phyloP scores from a whole-genome alignment of 2,329 filamentous ascomycete species.

The Cladobotryum mycophilum region DNA sequence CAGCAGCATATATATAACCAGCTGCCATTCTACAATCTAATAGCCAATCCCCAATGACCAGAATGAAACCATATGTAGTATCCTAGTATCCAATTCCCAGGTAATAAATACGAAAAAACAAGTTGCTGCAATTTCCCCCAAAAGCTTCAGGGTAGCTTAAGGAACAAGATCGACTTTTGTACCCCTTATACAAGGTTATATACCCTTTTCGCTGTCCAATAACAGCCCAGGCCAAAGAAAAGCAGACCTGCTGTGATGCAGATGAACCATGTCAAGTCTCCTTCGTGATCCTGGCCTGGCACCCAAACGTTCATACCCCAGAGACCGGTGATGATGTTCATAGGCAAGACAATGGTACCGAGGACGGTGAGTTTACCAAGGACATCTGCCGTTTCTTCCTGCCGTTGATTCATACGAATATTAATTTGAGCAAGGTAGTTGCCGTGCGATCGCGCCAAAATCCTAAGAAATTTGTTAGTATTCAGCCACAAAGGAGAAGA shows the following conservation, averaged over 20 bases:
- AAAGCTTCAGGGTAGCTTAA: too few species aligned
- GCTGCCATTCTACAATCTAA: too few species aligned
- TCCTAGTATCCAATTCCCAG: too few species aligned
- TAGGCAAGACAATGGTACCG: conserved; percentile 92
- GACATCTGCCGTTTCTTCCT: conserved; percentile 92
- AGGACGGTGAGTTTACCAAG: conserved; percentile 91
- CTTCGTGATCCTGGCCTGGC: conserved; percentile 79
- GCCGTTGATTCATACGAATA: conserved; percentile 96
- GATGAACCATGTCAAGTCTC: conserved; percentile 68
- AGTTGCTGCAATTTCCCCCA: too few species aligned
- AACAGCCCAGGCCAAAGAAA: conserved; percentile 74
- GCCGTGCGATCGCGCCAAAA: conserved; percentile 82
- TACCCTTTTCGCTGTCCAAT: conserved; percentile 73
- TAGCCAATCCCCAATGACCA: too few species aligned
- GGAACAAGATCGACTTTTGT: too few species aligned
- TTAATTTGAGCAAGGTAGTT: conserved; percentile 99
- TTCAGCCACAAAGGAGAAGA: background rate
- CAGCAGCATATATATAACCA: too few species aligned
- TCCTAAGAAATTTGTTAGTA: conserved; percentile 41
- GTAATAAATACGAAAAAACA: too few species aligned
- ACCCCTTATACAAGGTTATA: conserved; percentile 63
- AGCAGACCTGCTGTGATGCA: conserved; percentile 69
- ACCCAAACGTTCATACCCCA: conserved; percentile 99
- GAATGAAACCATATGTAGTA: too few species aligned
- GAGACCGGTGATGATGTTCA: conserved; percentile 98